These are phyloP conservation scores for Beverwykella pulmonaria DNA, from an alignment of 495 filamentous ascomycete species.

Conservation along the genomic window DNA sequence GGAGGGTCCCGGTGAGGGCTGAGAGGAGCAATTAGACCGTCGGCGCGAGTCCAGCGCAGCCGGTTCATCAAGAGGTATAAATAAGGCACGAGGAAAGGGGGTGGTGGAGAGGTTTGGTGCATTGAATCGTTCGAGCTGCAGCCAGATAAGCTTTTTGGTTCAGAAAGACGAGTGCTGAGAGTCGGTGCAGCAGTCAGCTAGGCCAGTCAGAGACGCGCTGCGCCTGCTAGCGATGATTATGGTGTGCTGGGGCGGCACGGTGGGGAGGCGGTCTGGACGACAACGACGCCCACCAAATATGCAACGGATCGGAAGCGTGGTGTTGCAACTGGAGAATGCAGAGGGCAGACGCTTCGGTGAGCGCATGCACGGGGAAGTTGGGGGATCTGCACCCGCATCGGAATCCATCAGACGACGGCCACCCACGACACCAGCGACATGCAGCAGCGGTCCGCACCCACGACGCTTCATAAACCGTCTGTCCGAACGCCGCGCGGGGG, in stretches of 20 bases:
- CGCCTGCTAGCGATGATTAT: neutral
- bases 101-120: neutral
- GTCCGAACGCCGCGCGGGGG: slow-evolving; percentile 13
- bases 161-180: neutral
- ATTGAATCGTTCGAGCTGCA: slow-evolving; percentile 14
- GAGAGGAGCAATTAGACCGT: neutral
- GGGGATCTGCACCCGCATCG: slow-evolving; percentile 5
- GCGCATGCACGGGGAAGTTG: neutral
- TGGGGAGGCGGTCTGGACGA: slow-evolving; percentile 12
- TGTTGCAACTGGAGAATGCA: neutral
- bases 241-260: slow-evolving; percentile 5
- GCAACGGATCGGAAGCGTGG: neutral
- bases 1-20: slow-evolving; percentile 5
- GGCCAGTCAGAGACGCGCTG: slow-evolving; percentile 14
- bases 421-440: neutral
- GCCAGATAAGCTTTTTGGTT: slow-evolving; percentile 17
- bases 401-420: neutral
- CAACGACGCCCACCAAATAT: neutral
- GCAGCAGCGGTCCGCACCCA: neutral
- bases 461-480: neutral
- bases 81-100: slow-evolving; percentile 21
- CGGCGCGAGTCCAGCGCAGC: neutral
- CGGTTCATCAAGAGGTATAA: slow-evolving; percentile 11
- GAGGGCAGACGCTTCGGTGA: slow-evolving; percentile 8
- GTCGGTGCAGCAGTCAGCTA: neutral